These are phyloP conservation scores for Nannochloropsis gaditana DNA, from an alignment of 108 stramenopile species.

Conservation along the genomic window DNA sequence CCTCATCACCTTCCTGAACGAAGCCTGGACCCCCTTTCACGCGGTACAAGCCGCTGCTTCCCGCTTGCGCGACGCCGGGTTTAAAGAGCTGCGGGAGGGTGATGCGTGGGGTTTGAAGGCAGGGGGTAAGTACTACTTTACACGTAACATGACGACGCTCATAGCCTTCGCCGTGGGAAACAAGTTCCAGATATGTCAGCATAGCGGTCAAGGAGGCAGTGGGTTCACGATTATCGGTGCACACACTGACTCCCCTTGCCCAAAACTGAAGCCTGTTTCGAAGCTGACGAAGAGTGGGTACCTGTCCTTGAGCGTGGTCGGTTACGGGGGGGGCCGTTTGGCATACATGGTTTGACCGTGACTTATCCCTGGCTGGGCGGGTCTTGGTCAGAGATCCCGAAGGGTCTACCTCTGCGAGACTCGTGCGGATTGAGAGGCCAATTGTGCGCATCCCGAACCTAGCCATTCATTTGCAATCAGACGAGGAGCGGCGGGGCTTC, in stretches of 20 bases:
- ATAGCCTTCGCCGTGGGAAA: slow-evolving; percentile 87
- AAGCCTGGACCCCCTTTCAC: slow-evolving; percentile 51
- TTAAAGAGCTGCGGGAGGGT: slow-evolving; percentile 46
- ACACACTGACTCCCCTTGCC: slow-evolving; percentile 86
- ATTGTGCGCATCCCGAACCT: slow-evolving; percentile 82
- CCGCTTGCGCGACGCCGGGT: slow-evolving; percentile 45
- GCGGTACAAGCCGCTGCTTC: slow-evolving; percentile 40
- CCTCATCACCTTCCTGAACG: slow-evolving; percentile 51
- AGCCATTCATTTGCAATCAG: slow-evolving; percentile 86
- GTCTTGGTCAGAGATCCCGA: slow-evolving; percentile 63
- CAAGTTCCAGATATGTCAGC: slow-evolving; percentile 27
- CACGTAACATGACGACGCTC: slow-evolving; percentile 78
- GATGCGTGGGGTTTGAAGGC: background rate
- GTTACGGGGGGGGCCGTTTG: slow-evolving; percentile 91
- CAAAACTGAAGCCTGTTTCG: slow-evolving; percentile 78
- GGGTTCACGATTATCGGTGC: slow-evolving; percentile 87
- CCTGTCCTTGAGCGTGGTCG: slow-evolving; percentile 72
- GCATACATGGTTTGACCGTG: slow-evolving; percentile 94
- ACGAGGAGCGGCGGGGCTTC: slow-evolving; percentile 62
- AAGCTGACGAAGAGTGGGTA: slow-evolving; percentile 53
- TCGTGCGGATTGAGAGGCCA: slow-evolving; percentile 61
- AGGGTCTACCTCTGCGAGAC: background rate
- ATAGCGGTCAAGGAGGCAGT: slow-evolving; percentile 27
- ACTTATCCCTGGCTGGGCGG: slow-evolving; percentile 81
- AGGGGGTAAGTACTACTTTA: slow-evolving; percentile 81